A percentile compares a stretch with the other conserved stretches of the same genome.
These are phyloP conservation scores for Arthrobotrys conoides DNA, from an alignment of 2,329 filamentous ascomycete species.

Conservation along the genomic window DNA sequence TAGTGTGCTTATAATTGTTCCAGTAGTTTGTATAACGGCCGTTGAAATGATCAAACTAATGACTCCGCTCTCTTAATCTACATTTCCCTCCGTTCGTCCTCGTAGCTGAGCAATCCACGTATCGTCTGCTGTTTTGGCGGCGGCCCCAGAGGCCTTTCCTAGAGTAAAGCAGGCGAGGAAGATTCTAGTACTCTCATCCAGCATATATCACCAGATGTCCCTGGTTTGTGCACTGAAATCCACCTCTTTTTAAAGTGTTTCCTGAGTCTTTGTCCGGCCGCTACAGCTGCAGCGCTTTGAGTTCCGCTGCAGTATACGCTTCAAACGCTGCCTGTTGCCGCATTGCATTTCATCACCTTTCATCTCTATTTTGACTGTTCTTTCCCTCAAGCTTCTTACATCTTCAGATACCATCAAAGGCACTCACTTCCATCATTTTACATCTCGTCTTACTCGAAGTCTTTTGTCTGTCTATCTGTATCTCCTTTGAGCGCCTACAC, in stretches of 20 bases:
- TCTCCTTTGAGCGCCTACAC: conserved; percentile 1
- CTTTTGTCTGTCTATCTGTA: conserved; percentile 19
- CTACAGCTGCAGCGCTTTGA: conserved; percentile 6
- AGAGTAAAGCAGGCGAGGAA: conserved; percentile 14
- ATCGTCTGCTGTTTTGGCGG: conserved; percentile 21
- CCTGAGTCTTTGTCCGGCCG: conserved; percentile 18
- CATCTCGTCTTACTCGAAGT: not conserved
- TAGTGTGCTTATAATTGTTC: conserved; percentile 34
- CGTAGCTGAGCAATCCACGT: conserved; percentile 20
- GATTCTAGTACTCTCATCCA: conserved; percentile 22
- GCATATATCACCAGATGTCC: conserved; percentile 2
- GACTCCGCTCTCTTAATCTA: conserved; percentile 56
- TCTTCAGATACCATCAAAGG: conserved; percentile 13
- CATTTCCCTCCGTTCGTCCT: conserved; percentile 21
- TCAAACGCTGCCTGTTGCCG: not conserved
- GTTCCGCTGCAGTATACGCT: conserved; percentile 6
- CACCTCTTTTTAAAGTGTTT: conserved; percentile 22
- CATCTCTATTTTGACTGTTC: not conserved
- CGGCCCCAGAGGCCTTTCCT: conserved; percentile 18
- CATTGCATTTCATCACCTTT: conserved; percentile 3
- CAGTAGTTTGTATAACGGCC: conserved; percentile 34
- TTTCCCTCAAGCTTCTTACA: not conserved
- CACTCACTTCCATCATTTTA: not conserved
- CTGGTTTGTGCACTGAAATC: conserved; percentile 2
- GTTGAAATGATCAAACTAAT: conserved; percentile 55